Conservation (phyloP, 148 eudicot genomes). For the Fallopia convolvulus region DNA sequence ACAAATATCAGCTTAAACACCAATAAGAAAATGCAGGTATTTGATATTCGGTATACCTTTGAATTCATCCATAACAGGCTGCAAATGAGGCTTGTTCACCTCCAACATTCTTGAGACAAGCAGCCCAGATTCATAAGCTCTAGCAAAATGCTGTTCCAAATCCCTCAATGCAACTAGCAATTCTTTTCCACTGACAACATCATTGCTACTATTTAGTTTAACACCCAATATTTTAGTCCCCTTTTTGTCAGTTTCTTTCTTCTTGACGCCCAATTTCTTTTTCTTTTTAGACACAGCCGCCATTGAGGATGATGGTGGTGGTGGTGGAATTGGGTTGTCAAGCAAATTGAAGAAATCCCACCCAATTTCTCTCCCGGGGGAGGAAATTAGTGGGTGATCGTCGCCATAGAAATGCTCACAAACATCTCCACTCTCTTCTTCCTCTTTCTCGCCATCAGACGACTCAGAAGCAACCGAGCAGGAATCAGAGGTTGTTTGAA, state of each 20-base stretch:
- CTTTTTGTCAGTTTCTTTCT: constrained; percentile 11
- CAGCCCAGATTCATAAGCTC: constrained; percentile 29
- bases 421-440: constrained; percentile 15
- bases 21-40: background rate
- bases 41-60: constrained; percentile 20
- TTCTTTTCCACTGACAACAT: constrained; percentile 21
- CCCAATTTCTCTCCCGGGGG: constrained; percentile 15
- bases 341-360: constrained; percentile 53
- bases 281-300: background rate
- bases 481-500: background rate
- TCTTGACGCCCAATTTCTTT: background rate
- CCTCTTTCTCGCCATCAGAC: background rate
- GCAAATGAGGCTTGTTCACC: constrained; percentile 20
- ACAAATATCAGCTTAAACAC: background rate
- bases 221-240: background rate
- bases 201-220: background rate
- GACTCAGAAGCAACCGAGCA: constrained; percentile 2
- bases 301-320: background rate
- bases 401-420: constrained; percentile 45
- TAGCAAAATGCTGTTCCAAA: constrained; percentile 43
- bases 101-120: constrained; percentile 50
- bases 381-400: constrained; percentile 12
- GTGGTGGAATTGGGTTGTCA: constrained; percentile 12
- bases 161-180: constrained; percentile 39
- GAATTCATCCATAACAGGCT: constrained; percentile 23